Base-by-base conservation (phyloP, 345 rosid genomes). In the Linum tenue region DNA sequence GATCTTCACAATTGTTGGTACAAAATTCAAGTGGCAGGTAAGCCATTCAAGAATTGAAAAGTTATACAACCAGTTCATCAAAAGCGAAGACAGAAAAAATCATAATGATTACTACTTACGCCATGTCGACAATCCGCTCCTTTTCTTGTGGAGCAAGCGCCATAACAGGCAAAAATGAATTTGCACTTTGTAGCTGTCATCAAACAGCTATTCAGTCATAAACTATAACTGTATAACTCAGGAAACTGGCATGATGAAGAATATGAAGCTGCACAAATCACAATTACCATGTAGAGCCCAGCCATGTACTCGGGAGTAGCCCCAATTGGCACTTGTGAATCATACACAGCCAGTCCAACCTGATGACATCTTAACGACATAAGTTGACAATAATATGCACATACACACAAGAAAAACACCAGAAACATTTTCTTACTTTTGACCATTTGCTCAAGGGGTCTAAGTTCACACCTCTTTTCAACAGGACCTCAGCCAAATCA, bases 301-400 rank as follows among this genome's bases (percentile, higher is more conserved):
- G 97, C 92, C 91, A 94, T 83, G 75, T 90, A 90, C 75, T 94
- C 99, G 63, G 99, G 96, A 66, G 99, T 94, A 17, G 97, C 96
- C 76, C 99, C 97, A 7, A 94, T 84, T 35, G 96, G 95, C 53
- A 90, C 96, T 82, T 90, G 99, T 14, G 97, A 90, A 65, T 94
- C 97, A 65, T 88, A 88, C n/a, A 90, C 84, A 71, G 86, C 95
- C 68, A 94, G 82, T 61, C 99, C 97, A 50, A 86, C 97, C 99
- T 94, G 82, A 67, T 62, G 31, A 39, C 31, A 59, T 53, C 39
- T 31, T 39, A 51, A 10, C 38, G 53, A 41, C 37, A 65, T 37
- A 69, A n/a, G 36, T 58, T 1, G 16, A 22, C 39, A 63, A 35
- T 59, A 22, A 50, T 35, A 16, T 5, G 35, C 22, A 43, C 37